These are phyloP conservation scores for Apiotrichum domesticum DNA, from an alignment of 1,284 basidiomycete species.

Conservation along the genomic window DNA sequence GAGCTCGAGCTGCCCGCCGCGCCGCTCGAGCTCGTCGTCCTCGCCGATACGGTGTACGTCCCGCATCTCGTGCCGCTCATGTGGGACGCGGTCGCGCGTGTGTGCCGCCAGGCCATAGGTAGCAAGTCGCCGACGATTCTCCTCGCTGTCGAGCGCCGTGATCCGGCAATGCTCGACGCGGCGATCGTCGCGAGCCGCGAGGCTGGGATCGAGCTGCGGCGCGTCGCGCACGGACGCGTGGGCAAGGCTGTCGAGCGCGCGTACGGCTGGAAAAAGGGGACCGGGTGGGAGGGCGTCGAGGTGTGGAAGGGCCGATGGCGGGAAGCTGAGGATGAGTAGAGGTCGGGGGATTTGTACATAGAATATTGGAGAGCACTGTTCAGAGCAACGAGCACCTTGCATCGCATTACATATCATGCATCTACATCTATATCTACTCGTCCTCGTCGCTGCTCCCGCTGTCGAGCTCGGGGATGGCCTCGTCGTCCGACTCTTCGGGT, in stretches of 20 bases:
- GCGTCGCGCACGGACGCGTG: conserved; percentile 59
- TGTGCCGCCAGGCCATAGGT: not conserved
- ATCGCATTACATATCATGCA: not conserved
- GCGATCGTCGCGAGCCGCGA: conserved; percentile 54
- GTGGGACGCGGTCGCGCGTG: conserved; percentile 45
- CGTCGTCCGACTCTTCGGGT: conserved; percentile 48
- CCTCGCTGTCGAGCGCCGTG: conserved; percentile 69
- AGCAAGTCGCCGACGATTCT: conserved; percentile 51
- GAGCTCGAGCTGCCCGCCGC: conserved; percentile 36
- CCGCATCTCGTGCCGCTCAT: conserved; percentile 62
- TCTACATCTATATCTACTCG: conserved; percentile 15
- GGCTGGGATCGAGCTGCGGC: conserved; percentile 55
- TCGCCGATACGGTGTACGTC: conserved; percentile 78
- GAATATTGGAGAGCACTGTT: not conserved
- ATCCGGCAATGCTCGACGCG: conserved; percentile 58
- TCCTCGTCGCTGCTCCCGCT: conserved; percentile 44
- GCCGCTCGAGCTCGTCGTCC: conserved; percentile 66
- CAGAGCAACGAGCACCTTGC: not conserved
- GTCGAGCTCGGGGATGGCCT: conserved; percentile 52
- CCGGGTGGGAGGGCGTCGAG: conserved; percentile 44
- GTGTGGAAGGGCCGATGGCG: conserved; percentile 34
- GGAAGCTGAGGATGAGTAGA: not conserved
- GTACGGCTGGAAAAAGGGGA: conserved; percentile 40
- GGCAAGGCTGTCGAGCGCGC: conserved; percentile 58
- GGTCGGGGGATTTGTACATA: too few species aligned